These are phyloP conservation scores for Huntiella decipiens DNA, from an alignment of 2,329 filamentous ascomycete species.

Conservation along the genomic window DNA sequence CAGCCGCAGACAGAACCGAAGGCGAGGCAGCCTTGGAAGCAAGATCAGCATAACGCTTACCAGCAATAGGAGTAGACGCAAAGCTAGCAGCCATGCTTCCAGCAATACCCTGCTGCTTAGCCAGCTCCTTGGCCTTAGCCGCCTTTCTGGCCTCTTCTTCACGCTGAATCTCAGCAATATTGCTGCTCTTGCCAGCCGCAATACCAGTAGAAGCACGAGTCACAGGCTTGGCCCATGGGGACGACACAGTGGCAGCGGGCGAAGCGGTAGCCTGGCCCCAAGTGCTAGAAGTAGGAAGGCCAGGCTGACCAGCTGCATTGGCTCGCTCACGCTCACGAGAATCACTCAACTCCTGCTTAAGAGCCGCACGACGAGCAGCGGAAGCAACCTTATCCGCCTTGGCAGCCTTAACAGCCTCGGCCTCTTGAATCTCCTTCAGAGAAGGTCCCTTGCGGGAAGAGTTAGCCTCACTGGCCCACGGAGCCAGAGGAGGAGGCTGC, in stretches of 20 bases:
- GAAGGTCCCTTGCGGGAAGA: constrained; percentile 67
- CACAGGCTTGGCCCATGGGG: constrained; percentile 49
- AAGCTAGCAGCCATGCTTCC: background rate
- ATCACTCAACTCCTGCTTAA: constrained; percentile 58
- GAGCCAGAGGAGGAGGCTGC: constrained; percentile 57
- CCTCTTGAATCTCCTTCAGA: constrained; percentile 89
- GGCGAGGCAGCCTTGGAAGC: constrained; percentile 48
- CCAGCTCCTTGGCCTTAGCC: constrained; percentile 34
- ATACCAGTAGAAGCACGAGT: constrained; percentile 18
- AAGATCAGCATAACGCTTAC: constrained; percentile 88
- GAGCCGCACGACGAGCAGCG: constrained; percentile 54
- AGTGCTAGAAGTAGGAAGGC: constrained; percentile 71
- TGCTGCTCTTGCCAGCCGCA: constrained; percentile 48
- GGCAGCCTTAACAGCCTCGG: constrained; percentile 81
- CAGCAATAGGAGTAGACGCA: constrained; percentile 26
- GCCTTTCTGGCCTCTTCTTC: constrained; percentile 86
- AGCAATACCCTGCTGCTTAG: constrained; percentile 21
- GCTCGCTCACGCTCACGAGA: constrained; percentile 34
- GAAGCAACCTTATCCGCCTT: constrained; percentile 68
- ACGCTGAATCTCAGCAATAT: constrained; percentile 84
- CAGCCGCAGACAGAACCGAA: constrained; percentile 13
- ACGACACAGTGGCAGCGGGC: constrained; percentile 28
- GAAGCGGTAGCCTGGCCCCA: constrained; percentile 70
- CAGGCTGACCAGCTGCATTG: constrained; percentile 41
- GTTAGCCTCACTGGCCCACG: constrained; percentile 81